phyloP scores from a whole-genome alignment of 148 eudicot genomes.

The Pouteria glomerata region DNA sequence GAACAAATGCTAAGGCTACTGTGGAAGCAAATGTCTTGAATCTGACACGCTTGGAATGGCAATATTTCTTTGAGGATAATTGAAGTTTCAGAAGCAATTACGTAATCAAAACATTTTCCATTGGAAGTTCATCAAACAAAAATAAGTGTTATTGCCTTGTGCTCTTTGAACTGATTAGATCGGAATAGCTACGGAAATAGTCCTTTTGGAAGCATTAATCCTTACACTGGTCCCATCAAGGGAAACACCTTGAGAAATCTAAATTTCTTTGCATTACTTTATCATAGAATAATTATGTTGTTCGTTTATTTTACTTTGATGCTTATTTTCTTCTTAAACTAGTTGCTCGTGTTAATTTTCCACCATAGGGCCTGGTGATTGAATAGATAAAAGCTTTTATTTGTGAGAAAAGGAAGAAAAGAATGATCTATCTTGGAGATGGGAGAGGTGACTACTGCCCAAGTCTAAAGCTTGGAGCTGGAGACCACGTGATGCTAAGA shows the following conservation, averaged over 20 bases:
- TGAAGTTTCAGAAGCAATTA: neutral
- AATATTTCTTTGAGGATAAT: too few species aligned
- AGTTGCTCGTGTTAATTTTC: neutral
- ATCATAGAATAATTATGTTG: neutral
- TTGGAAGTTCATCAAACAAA: neutral
- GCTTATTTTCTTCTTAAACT: neutral
- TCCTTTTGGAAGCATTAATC: too few species aligned
- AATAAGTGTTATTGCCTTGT: neutral
- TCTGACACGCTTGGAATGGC: too few species aligned
- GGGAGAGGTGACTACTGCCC: slow-evolving; percentile 86
- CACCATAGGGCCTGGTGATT: slow-evolving; percentile 58
- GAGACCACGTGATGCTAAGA: slow-evolving; percentile 78
- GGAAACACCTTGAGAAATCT: too few species aligned
- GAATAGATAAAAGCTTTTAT: slow-evolving; percentile 35
- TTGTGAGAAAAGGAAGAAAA: slow-evolving; percentile 22
- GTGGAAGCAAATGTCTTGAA: too few species aligned
- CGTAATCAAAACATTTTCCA: too few species aligned
- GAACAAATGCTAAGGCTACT: too few species aligned
- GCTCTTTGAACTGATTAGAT: too few species aligned
- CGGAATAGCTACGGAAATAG: too few species aligned
- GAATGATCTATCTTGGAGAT: slow-evolving; percentile 73
- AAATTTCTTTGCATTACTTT: too few species aligned
- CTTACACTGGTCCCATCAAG: too few species aligned
- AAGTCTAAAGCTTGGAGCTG: slow-evolving; percentile 46
- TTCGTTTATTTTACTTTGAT: too few species aligned